These are phyloP conservation scores for Conticribra weissflogii DNA, from an alignment of 108 stramenopile genomes.

Conservation along the genomic window DNA sequence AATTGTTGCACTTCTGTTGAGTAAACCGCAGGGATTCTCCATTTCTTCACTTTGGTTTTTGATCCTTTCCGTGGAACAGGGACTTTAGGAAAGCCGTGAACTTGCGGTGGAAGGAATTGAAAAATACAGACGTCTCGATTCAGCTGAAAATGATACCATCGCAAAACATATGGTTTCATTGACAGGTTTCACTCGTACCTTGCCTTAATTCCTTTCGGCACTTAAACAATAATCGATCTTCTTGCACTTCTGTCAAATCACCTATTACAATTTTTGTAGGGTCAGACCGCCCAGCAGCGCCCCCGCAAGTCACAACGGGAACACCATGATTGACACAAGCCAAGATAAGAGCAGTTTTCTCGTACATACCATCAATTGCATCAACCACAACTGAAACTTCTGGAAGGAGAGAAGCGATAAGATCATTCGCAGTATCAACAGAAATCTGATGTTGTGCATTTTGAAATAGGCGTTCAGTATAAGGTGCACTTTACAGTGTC, in stretches of 20 bases:
- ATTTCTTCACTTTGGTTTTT: conserved; percentile 46
- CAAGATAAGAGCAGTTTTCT: conserved; percentile 75
- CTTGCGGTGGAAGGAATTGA: too few relatives aligned
- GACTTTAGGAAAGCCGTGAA: conserved; percentile 72
- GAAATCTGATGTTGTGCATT: conserved; percentile 25
- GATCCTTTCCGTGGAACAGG: conserved; percentile 26
- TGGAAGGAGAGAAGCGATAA: conserved; percentile 47
- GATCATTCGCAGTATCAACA: conserved; percentile 65
- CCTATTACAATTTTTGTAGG: conserved; percentile 69
- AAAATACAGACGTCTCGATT: too few relatives aligned
- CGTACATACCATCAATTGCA: conserved; percentile 75
- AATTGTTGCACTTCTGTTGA: conserved; percentile 67
- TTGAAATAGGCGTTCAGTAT: background rate
- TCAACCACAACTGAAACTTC: conserved; percentile 66
- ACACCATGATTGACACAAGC: conserved; percentile 59
- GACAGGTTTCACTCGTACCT: too few relatives aligned
- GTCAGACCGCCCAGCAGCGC: conserved; percentile 82
- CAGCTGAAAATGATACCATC: too few relatives aligned
- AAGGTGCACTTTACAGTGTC: too few relatives aligned
- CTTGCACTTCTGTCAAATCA: conserved; percentile 65
- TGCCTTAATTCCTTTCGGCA: conserved; percentile 74
- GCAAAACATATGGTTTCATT: too few relatives aligned
- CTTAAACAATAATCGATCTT: conserved; percentile 61
- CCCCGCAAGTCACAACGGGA: conserved; percentile 84
- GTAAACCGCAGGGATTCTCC: conserved; percentile 74